Conservation (phyloP, 2,329 filamentous ascomycete species). For the Waltergamsia citrina region DNA sequence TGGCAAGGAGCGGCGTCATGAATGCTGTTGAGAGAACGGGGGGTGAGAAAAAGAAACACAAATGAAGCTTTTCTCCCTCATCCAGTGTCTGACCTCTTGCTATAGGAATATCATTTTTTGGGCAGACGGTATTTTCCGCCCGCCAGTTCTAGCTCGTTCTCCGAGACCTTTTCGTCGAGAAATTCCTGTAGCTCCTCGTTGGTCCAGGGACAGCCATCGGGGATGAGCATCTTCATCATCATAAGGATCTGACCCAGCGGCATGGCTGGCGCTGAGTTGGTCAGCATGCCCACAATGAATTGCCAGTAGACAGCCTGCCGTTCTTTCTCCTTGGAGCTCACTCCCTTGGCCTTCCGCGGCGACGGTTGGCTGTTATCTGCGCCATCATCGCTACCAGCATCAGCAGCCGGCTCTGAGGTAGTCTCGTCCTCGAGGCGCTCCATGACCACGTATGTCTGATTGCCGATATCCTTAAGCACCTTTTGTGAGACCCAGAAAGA, state of each 20-base stretch:
- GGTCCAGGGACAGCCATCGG: constrained; percentile 81
- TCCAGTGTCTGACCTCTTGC: no score
- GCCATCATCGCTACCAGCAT: constrained; percentile 12
- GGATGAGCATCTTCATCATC: constrained; percentile 91
- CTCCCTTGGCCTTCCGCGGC: constrained; percentile 40
- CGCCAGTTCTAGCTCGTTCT: constrained; percentile 57
- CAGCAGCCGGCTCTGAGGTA: constrained; percentile 18
- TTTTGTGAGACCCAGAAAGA: constrained; percentile 62
- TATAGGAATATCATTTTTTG: constrained; percentile 45
- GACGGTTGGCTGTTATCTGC: constrained; percentile 18
- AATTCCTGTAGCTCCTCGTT: constrained; percentile 82
- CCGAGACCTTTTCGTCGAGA: constrained; percentile 66
- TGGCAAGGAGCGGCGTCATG: no score
- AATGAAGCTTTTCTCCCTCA: no score
- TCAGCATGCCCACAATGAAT: constrained; percentile 92
- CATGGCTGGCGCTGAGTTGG: constrained; percentile 76
- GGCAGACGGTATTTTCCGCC: constrained; percentile 62
- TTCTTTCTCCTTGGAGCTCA: constrained; percentile 56
- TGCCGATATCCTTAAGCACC: constrained; percentile 48
- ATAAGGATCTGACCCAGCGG: constrained; percentile 72
- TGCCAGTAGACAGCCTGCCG: constrained; percentile 68
- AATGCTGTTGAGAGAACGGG: no score
- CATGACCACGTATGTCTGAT: constrained; percentile 55
- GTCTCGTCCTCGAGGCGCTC: constrained; percentile 44
- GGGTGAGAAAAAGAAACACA: no score